A percentile compares a stretch with the other conserved stretches of the same genome.
Evolutionary conservation across 208 protist genomes (phyloP).

Genomic region (Trypanosoma rangeli): DNA sequence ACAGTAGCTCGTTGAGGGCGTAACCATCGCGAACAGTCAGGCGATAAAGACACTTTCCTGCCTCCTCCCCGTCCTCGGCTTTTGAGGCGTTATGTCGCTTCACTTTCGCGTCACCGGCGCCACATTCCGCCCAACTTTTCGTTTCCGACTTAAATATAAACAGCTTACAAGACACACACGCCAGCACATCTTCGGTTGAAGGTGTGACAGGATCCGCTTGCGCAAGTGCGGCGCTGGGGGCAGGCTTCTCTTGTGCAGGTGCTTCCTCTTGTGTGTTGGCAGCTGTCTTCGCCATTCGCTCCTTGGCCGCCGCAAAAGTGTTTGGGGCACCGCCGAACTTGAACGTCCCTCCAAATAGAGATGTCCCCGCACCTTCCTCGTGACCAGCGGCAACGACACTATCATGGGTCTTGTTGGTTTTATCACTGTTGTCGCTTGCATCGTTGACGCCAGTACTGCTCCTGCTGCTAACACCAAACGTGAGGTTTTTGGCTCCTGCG

Average conservation of each 20-base stretch:
- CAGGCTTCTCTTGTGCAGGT: neutral
- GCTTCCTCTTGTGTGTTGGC: constrained; percentile 1
- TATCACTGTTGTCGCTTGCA: constrained; percentile 1
- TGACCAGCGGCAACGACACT: neutral
- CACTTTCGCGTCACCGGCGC: constrained; percentile 67
- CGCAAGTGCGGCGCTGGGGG: constrained; percentile 24
- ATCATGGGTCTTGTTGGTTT: neutral
- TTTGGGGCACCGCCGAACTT: constrained; percentile 66
- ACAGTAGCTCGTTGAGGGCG: constrained; percentile 59
- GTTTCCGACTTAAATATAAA: constrained; percentile 63
- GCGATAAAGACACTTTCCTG: constrained; percentile 41
- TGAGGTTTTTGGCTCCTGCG: neutral
- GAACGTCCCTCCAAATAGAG: constrained; percentile 37
- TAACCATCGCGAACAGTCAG: constrained; percentile 84
- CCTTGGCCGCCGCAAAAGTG: constrained; percentile 69
- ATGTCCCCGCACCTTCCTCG: neutral
- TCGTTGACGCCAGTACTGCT: neutral
- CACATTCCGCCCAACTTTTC: constrained; percentile 66
- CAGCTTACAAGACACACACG: constrained; percentile 51
- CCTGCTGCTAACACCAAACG: constrained; percentile 4
- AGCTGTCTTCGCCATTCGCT: constrained; percentile 43
- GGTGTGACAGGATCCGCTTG: constrained; percentile 18
- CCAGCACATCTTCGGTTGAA: constrained; percentile 47
- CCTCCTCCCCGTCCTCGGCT: constrained; percentile 24
- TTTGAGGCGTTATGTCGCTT: constrained; percentile 33